Conservation (phyloP, 2,329 filamentous ascomycete genomes). For the Pseudogymnoascus sp. region DNA sequence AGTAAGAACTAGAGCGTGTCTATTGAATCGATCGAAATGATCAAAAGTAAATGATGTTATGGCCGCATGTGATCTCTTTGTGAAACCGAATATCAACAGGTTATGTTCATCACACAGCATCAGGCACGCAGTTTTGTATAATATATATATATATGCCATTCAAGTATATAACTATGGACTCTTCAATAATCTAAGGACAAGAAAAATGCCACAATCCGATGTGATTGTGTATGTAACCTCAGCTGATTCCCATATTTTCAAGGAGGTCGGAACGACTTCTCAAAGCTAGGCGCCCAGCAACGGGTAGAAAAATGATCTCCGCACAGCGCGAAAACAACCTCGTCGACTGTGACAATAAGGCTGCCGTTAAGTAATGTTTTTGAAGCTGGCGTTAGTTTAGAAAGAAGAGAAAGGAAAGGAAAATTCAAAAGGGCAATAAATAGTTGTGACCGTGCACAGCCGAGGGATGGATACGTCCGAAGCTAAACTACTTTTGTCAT, state of each 20-base stretch:
- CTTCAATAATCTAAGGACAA: background rate
- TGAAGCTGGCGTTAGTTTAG: slow-evolving; percentile 42
- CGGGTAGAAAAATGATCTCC: slow-evolving; percentile 52
- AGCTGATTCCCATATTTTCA: slow-evolving; percentile 66
- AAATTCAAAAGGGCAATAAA: slow-evolving; percentile 23
- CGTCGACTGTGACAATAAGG: slow-evolving; percentile 39
- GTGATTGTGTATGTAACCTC: slow-evolving; percentile 47
- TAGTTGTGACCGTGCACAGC: slow-evolving; percentile 25
- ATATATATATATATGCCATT: background rate
- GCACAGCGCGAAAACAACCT: slow-evolving; percentile 62
- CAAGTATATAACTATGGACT: background rate
- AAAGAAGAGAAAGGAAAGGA: slow-evolving; percentile 32
- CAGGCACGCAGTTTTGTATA: background rate
- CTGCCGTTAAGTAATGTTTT: slow-evolving; percentile 51
- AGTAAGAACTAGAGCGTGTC: background rate
- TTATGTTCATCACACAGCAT: background rate
- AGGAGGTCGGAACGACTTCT: slow-evolving; percentile 54
- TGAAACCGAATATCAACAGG: background rate
- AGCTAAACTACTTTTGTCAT: slow-evolving; percentile 15
- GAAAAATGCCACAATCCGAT: background rate
- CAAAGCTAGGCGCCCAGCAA: slow-evolving; percentile 66
- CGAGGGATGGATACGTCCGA: slow-evolving; percentile 27
- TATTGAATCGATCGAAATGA: background rate
- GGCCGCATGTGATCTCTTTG: background rate
- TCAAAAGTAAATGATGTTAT: background rate